Evolutionary conservation across 306 rosid genomes (phyloP).

Genomic region (Sophora flavescens): DNA sequence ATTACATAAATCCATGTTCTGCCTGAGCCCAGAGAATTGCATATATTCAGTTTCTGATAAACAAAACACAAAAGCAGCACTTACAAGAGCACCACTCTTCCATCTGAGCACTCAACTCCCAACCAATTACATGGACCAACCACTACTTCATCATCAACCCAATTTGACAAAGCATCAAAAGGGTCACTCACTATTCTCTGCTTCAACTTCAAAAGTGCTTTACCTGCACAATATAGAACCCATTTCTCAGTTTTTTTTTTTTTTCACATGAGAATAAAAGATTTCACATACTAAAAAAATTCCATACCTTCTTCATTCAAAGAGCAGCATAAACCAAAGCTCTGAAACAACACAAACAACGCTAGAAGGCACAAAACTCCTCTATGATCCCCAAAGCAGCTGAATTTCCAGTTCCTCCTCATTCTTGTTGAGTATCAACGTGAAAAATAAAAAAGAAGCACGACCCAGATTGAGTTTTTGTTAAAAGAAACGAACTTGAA

Average conservation of each 20-base stretch:
- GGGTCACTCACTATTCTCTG: constrained; percentile 77
- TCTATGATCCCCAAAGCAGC: constrained; percentile 47
- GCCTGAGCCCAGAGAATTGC: constrained; percentile 21
- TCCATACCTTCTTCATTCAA: constrained; percentile 81
- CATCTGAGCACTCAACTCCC: constrained; percentile 86
- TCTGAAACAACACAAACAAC: constrained; percentile 57
- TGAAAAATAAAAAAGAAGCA: background rate
- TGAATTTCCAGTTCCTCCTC: constrained; percentile 55
- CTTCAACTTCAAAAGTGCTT: constrained; percentile 79
- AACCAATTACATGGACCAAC: constrained; percentile 77
- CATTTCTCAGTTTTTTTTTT: constrained; percentile 20
- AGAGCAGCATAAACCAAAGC: constrained; percentile 66
- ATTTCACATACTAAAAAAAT: constrained; percentile 17
- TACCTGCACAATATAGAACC: constrained; percentile 65
- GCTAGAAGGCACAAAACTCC: constrained; percentile 42
- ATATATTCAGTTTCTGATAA: constrained; percentile 5
- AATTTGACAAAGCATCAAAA: constrained; percentile 72
- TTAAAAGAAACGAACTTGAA: constrained; percentile 37
- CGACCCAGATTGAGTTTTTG: constrained; percentile 42
- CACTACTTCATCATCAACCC: constrained; percentile 71
- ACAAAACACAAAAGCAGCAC: constrained; percentile 49
- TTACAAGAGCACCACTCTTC: constrained; percentile 76
- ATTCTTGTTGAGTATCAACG: constrained; percentile 39
- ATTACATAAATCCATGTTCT: background rate
- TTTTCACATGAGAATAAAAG: constrained; percentile 23